phyloP scores from a whole-genome alignment of 768 basidiomycete species.

The Tephrocybe sp. region DNA sequence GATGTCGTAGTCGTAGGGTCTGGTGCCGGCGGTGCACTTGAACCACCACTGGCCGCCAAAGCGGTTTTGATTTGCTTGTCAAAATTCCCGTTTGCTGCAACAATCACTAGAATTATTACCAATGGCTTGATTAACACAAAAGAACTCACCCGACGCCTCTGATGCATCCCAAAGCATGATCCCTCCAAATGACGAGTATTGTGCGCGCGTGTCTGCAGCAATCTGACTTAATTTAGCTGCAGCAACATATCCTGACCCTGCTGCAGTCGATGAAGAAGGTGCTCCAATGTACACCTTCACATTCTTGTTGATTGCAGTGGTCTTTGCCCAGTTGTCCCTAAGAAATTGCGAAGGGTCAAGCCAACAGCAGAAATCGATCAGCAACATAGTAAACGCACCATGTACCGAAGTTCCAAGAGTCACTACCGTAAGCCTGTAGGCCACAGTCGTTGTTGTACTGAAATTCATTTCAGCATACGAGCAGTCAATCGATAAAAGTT shows the following conservation, averaged over 20 bases:
- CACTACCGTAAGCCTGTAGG: conserved; percentile 36
- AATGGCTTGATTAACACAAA: not conserved
- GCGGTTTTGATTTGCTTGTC: conserved; percentile 39
- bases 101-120: not conserved
- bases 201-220: conserved; percentile 33
- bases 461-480: not conserved
- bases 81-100: conserved; percentile 34
- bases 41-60: conserved; percentile 16
- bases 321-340: conserved; percentile 57
- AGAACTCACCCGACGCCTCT: conserved; percentile 31
- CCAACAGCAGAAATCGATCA: not conserved
- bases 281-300: conserved; percentile 57
- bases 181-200: conserved; percentile 54
- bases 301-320: conserved; percentile 42
- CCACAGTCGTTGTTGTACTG: conserved; percentile 22
- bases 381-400: conserved; percentile 28
- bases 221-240: conserved; percentile 37
- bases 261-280: conserved; percentile 46
- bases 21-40: too few species aligned
- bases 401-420: conserved; percentile 44
- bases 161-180: conserved; percentile 40
- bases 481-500: not conserved
- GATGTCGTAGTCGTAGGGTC: not conserved
- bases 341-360: not conserved
- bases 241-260: conserved; percentile 48